Evolutionary conservation across 257 asterid genomes (phyloP).

Genomic region (Fraxinus excelsior): DNA sequence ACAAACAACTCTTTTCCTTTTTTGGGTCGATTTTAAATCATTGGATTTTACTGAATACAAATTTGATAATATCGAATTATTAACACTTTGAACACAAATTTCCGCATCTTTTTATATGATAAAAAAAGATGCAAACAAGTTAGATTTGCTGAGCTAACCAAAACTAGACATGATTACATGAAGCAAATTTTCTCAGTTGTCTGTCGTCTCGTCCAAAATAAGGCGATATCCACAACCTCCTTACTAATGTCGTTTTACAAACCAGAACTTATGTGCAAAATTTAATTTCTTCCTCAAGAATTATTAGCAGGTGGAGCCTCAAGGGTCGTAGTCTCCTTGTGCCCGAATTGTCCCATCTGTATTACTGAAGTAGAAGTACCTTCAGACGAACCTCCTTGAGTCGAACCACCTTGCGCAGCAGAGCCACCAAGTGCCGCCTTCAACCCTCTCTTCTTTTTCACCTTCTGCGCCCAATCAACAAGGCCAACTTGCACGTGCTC

Average conservation of each 20-base stretch:
- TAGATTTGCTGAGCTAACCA: no score
- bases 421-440: conserved; percentile 50
- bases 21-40: no score
- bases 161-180: no score
- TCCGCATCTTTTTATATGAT: no score
- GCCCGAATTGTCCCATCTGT: conserved; percentile 46
- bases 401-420: conserved; percentile 42
- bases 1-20: no score
- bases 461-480: conserved; percentile 85
- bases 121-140: no score
- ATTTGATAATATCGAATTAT: no score
- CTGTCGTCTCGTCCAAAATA: no score
- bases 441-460: conserved; percentile 51
- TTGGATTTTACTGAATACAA: no score
- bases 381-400: conserved; percentile 31
- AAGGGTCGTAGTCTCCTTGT: conserved; percentile 32
- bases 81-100: no score
- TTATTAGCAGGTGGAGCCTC: conserved; percentile 33
- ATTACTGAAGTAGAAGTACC: conserved; percentile 26
- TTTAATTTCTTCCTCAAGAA: conserved; percentile 11
- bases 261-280: neutral
- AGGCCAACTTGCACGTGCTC: conserved; percentile 87
- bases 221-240: neutral
- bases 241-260: neutral
- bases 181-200: no score